Evolutionary conservation across 2,329 filamentous ascomycete species (phyloP), one percentile per base, ranked within the genome.

Genomic region (Pseudogymnoascus sp.): DNA sequence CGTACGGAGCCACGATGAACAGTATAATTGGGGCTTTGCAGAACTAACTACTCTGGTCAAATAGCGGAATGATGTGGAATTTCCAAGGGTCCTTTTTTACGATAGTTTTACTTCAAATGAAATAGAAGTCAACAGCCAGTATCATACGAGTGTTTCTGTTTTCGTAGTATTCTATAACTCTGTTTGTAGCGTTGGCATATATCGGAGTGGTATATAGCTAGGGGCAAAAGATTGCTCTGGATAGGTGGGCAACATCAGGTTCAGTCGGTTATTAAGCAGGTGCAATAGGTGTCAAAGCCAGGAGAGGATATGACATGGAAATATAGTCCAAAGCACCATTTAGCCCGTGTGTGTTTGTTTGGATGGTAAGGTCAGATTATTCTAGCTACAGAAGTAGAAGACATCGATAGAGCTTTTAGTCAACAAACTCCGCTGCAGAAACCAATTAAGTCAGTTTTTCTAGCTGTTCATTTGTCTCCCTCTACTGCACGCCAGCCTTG

Each of bases 401-500:
- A 23, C n/a, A 44, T 31, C 47, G n/a, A 53, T 31, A 31, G 26
- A 53, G 47, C 47, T 53, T 53, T 53, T 33, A 15, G 31, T 62
- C 47, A 38, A 53, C 15, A 28, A 50, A 59, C 26, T 26, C 47
- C 47, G 26, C 3, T 38, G 36, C 59, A 19, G 36, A 61, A 53
- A 33, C 47, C 47, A 53, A 53, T 33, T 50, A 50, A 33, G 35
- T 28, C 38, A 11, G 28, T 64, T 63, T 40, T 42, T 36, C 47
- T 36, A 53, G 47, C 47, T 31, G 26, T 53, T 31, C 26, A 53
- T 53, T 53, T 31, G 47, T 53, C 47, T 31, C 10, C 62, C 33
- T 63, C 72, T 78, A 85, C 75, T 80, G 76, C 50, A 80, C 74
- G 40, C 82, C 83, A 62, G 76, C 78, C 44, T 79, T 80, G 72